Base-by-base conservation (phyloP, 768 basidiomycete species). In the Rhodotorula toruloides region DNA sequence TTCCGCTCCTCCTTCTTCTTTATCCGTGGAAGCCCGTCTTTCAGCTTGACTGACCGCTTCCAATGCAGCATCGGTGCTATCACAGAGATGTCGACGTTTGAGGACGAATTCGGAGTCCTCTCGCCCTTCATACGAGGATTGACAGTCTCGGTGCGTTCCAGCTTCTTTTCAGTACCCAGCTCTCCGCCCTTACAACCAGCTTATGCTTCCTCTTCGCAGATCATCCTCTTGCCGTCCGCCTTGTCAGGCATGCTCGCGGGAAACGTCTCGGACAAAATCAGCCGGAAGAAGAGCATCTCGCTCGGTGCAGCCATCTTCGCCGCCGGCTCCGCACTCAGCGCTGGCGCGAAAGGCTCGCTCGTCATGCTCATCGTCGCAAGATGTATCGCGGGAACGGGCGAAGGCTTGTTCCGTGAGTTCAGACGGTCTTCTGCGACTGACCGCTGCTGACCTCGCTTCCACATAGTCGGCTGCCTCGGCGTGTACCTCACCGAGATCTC, bases 61-160 rank as follows among this genome's bases (percentile, higher is more conserved):
- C 5, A 2, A 9, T 55, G 17, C 19, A 56, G 43, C 17, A 80
- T 82, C 27, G 83, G 81, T 3, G 79, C 82, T 39, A 74, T 83
- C 39, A 82, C 78, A 4, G 78, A 80, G 42, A 83, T 83, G 83
- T 64, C 76, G 3, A 78, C 81, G 27, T 83, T 84, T 70, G 65
- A 75, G 56, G 34, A 65, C 12, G 77, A 77, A 22, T 81, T 82
- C 65, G 78, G 78, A 22, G 55, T 58, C 32, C 73, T 81, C 22
- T 75, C 77, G 17, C 77, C 81, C 0, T 75, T 77, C 13, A 62
- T 80, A 47, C 79, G 81, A 36, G 81, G 82, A 32, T 73, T 82
- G 21, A 77, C 81, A 44, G 67, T 69, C 8, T 63, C 72, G 32
- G 63, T 49, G 47, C 39, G 59, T 39, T 7, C n/a, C 54, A 16